Evolutionary conservation across 2,329 filamentous ascomycete species (phyloP).

Genomic region (Aaosphaeria arxii): DNA sequence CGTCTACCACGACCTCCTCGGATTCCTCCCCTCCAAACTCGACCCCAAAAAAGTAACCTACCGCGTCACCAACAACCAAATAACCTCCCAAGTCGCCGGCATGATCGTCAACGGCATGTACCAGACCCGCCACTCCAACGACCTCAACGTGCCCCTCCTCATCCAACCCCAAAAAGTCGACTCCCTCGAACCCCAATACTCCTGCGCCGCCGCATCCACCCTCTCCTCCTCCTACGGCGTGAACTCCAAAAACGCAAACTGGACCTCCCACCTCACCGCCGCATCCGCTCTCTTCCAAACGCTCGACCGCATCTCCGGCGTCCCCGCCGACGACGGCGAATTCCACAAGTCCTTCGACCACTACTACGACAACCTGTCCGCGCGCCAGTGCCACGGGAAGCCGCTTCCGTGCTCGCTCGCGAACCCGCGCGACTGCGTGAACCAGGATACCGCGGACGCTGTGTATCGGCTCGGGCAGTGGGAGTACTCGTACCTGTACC

Average conservation of each 20-base stretch:
- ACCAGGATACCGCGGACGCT: constrained; percentile 59
- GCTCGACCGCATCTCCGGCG: constrained; percentile 68
- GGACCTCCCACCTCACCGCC: constrained; percentile 62
- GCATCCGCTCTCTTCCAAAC: constrained; percentile 54
- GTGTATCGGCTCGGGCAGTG: constrained; percentile 77
- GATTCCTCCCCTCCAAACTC: constrained; percentile 59
- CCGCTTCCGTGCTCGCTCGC: constrained; percentile 65
- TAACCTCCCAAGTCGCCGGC: constrained; percentile 76
- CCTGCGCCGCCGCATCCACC: constrained; percentile 54
- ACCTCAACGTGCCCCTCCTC: no score
- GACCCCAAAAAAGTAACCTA: constrained; percentile 51
- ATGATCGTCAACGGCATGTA: constrained; percentile 71
- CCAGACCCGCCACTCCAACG: constrained; percentile 4
- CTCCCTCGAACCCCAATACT: constrained; percentile 71
- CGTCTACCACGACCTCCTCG: constrained; percentile 70
- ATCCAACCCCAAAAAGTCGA: constrained; percentile 60
- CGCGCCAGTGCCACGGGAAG: constrained; percentile 72
- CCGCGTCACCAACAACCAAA: constrained; percentile 77
- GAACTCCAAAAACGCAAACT: constrained; percentile 45
- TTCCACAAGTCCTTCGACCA: constrained; percentile 76
- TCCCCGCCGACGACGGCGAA: constrained; percentile 52
- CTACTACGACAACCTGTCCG: constrained; percentile 81
- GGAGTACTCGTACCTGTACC: constrained; percentile 78
- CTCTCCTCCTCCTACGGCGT: constrained; percentile 47
- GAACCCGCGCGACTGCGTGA: constrained; percentile 56